Evolutionary conservation across 1,284 basidiomycete species (phyloP).

Genomic region (Tilletia horrida): DNA sequence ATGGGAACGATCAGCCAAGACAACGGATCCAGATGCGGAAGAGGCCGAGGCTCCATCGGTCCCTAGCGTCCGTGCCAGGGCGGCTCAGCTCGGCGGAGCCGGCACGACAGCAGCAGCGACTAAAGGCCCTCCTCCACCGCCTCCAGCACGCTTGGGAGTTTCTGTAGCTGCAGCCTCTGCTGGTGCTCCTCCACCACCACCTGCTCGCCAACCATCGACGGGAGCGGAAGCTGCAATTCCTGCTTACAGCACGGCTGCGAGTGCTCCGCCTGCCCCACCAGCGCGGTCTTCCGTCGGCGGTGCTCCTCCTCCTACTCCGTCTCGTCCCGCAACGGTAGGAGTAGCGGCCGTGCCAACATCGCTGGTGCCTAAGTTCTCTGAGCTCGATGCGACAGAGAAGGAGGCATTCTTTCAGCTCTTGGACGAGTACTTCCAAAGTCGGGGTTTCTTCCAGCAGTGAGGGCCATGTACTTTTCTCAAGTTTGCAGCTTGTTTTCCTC

Average conservation of each 20-base stretch:
- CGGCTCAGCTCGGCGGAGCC: not conserved
- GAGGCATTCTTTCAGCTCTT: slow-evolving; percentile 9
- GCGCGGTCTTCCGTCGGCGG: too few relatives aligned
- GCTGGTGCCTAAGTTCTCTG: slow-evolving; percentile 10
- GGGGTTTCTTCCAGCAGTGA: too few relatives aligned
- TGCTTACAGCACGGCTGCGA: not conserved
- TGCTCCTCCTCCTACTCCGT: too few relatives aligned
- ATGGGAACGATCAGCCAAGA: not conserved
- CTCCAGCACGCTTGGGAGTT: not conserved
- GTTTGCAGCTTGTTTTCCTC: too few relatives aligned
- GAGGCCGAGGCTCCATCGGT: not conserved
- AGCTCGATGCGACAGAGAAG: slow-evolving; percentile 13
- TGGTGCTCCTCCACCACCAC: slow-evolving; percentile 2
- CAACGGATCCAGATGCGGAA: not conserved
- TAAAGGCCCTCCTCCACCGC: slow-evolving; percentile 3
- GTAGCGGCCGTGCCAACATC: not conserved
- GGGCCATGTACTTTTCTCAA: too few relatives aligned
- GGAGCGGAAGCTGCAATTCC: not conserved
- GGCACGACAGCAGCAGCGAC: not conserved
- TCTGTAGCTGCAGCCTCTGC: not conserved
- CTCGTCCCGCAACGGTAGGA: not conserved
- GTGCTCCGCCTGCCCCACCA: not conserved
- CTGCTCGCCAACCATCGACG: slow-evolving; percentile 1
- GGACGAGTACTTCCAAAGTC: slow-evolving; percentile 13
- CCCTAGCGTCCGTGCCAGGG: not conserved